A percentile compares a stretch with the other conserved stretches of the same genome.
Evolutionary conservation across 208 protist genomes (phyloP).

Genomic region (Trypanosoma mega): DNA sequence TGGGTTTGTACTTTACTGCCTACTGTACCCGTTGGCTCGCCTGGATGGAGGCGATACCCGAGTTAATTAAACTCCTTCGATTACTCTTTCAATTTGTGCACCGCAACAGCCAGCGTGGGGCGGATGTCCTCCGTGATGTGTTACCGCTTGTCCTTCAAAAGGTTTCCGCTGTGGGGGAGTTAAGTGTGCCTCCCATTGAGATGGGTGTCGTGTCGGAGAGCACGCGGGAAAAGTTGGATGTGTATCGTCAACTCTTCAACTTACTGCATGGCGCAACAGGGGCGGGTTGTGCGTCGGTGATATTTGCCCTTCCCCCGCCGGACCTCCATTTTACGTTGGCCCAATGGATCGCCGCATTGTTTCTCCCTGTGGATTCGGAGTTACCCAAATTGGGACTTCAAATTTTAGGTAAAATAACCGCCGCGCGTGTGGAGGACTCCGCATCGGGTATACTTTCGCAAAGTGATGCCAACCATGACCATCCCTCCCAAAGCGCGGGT

Average conservation of each 20-base stretch:
- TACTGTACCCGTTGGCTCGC: conserved; percentile 49
- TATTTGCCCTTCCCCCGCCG: conserved; percentile 37
- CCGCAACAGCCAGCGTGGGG: conserved; percentile 37
- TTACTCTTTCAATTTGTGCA: conserved; percentile 64
- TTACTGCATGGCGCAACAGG: conserved; percentile 49
- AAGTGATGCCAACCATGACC: no score
- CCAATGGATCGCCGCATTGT: conserved; percentile 44
- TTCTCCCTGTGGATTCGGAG: conserved; percentile 56
- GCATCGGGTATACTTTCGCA: background rate
- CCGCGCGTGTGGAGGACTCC: conserved; percentile 15
- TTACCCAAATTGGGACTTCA: conserved; percentile 66
- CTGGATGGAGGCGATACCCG: conserved; percentile 56
- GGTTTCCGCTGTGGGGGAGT: conserved; percentile 34
- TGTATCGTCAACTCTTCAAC: conserved; percentile 68
- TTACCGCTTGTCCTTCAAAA: conserved; percentile 51
- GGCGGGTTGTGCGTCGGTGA: conserved; percentile 40
- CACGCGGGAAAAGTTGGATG: conserved; percentile 53
- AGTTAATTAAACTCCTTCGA: conserved; percentile 67
- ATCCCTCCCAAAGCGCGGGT: no score
- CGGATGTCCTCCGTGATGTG: conserved; percentile 29
- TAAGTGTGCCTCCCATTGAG: conserved; percentile 15
- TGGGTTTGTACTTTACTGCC: conserved; percentile 35
- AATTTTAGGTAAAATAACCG: conserved; percentile 44
- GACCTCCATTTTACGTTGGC: conserved; percentile 32
- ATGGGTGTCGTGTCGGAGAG: conserved; percentile 69